Evolutionary conservation across 768 basidiomycete genomes (phyloP), one percentile per base, ranked within the genome.

Genomic region (Lepiota brunneoincarnata): DNA sequence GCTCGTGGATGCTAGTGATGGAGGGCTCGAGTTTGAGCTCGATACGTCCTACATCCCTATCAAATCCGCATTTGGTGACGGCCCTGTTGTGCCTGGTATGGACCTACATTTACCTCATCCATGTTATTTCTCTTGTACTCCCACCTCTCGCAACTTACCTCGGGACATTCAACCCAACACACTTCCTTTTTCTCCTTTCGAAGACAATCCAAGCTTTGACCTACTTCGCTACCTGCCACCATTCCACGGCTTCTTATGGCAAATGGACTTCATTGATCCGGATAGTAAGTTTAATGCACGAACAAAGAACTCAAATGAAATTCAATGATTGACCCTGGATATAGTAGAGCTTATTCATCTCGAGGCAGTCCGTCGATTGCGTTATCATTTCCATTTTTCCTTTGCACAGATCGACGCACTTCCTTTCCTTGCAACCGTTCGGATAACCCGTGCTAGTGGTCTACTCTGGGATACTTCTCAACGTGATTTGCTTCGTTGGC

Each of bases 331-430:
- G 11, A 18, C 20, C 46, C 14, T 31, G 44, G 14, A 45, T 40
- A 1, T 34, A 83, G 83, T 64, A 58, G 79, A 81, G 58, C 64
- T 79, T 17, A 75, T 84, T 14, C 71, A 74, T 47, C 60, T 78
- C 4, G 78, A 83, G 63, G 67, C 75, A 6, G 64, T 71, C 7
- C 68, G 72, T 17, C 67, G 75, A 5, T 67, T 85, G 0, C 58
- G 70, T 28, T 44, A 59, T 5, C 43, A 53, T 1, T 55, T 73
- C n/a, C 39, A 57, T 0, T 50, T 82, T 1, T 62, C 67, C 0
- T 58, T 66, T 3, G 44, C 45, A 2, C 69, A 75, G 11, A 73
- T 83, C 14, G 73, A 79, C 55, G 48, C 51, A 4, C 51, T 70
- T 9, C 45, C 12, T 51, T 3, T 64, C 73, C 52, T 18, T 37